Conservation (phyloP, 164 flowering plant genomes). For the Cinnamomum micranthum region DNA sequence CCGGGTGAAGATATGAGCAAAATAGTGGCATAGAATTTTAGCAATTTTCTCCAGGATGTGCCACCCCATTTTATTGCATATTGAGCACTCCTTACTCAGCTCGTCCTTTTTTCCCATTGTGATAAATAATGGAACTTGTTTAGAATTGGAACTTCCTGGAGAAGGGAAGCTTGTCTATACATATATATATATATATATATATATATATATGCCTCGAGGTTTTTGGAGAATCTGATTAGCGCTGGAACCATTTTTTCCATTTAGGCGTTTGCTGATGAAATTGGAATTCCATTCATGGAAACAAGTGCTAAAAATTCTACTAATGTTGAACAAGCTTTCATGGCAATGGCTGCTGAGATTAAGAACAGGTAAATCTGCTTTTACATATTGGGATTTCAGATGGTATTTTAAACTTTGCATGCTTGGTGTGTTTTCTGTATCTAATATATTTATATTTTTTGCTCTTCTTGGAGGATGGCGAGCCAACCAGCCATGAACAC, state of each 20-base stretch:
- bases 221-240: background rate
- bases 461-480: slow-evolving; percentile 56
- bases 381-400: background rate
- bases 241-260: background rate
- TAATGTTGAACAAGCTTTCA: slow-evolving; percentile 41
- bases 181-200: too few relatives aligned
- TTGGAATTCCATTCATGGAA: slow-evolving; percentile 43
- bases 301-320: slow-evolving; percentile 40
- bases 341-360: slow-evolving; percentile 43
- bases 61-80: background rate
- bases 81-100: background rate
- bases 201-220: background rate
- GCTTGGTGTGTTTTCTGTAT: background rate
- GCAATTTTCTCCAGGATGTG: background rate
- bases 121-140: too few relatives aligned
- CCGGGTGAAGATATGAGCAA: too few relatives aligned
- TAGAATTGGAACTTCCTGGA: background rate
- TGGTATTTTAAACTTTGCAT: too few relatives aligned
- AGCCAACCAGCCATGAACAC: slow-evolving; percentile 75
- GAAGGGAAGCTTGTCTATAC: background rate
- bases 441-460: background rate
- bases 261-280: slow-evolving; percentile 44
- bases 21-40: too few relatives aligned
- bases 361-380: slow-evolving; percentile 28
- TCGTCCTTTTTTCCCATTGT: too few relatives aligned